Conservation (phyloP, 2,329 filamentous ascomycete species). For the Tolypocladium tundrense region DNA sequence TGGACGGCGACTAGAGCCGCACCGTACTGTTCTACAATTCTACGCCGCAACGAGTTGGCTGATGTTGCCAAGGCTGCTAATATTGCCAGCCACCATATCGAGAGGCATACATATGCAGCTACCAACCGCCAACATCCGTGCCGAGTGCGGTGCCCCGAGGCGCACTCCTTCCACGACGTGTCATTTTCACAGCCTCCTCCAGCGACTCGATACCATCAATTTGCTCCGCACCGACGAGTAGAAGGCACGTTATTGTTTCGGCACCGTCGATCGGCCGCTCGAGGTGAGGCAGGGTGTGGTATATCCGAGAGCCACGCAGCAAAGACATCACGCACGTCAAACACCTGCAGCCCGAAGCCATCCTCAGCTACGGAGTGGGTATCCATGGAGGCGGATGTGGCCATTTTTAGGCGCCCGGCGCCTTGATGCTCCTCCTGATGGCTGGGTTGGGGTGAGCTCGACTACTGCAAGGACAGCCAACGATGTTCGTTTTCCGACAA, state of each 20-base stretch:
- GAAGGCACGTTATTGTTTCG: neutral
- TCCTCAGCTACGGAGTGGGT: no score
- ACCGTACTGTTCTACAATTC: no score
- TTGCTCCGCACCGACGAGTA: neutral
- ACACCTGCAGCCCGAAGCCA: neutral
- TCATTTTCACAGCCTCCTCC: neutral
- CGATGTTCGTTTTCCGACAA: no score
- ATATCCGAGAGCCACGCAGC: neutral
- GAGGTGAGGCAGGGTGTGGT: neutral
- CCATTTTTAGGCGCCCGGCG: neutral
- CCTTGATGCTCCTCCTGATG: neutral
- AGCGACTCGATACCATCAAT: neutral
- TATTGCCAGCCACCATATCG: no score
- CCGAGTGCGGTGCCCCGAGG: no score
- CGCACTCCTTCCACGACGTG: no score
- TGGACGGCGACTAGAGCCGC: no score
- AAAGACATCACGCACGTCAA: neutral
- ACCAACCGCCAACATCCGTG: neutral
- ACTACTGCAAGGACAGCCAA: no score
- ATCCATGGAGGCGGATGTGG: neutral
- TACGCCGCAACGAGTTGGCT: no score
- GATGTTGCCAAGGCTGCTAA: no score
- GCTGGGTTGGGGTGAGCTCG: neutral
- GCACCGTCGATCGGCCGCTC: neutral
- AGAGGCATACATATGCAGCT: no score